Conservation (phyloP, 2,329 filamentous ascomycete genomes). For the Daldinia sp. region DNA sequence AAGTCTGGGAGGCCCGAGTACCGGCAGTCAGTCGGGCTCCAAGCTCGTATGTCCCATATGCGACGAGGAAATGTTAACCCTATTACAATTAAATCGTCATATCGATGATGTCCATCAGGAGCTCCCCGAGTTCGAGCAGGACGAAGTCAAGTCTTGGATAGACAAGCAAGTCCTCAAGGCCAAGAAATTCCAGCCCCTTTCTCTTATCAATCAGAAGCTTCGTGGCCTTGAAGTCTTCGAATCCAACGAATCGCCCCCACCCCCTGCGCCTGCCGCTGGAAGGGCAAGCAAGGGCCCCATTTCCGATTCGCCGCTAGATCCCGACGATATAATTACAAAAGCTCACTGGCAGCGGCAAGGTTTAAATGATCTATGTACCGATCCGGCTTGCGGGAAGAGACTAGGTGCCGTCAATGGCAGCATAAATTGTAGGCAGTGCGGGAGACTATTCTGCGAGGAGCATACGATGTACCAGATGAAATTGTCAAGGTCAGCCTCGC, state of each 20-base stretch:
- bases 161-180: constrained; percentile 94
- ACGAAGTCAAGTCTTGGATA: constrained; percentile 97
- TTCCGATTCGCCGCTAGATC: constrained; percentile 69
- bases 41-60: constrained; percentile 96
- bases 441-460: constrained; percentile 92
- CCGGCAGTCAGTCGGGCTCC: constrained; percentile 69
- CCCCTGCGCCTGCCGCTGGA: constrained; percentile 52
- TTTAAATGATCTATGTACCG: constrained; percentile 83
- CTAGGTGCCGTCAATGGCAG: constrained; percentile 83
- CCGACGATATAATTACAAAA: constrained; percentile 89
- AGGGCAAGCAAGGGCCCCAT: constrained; percentile 52
- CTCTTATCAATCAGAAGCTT: constrained; percentile 91
- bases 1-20: constrained; percentile 70
- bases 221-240: constrained; percentile 95
- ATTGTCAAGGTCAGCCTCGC: constrained; percentile 85
- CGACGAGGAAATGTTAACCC: constrained; percentile 95
- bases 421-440: constrained; percentile 94
- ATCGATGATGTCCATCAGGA: constrained; percentile 93
- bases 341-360: constrained; percentile 88
- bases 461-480: constrained; percentile 99
- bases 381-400: constrained; percentile 84
- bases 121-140: constrained; percentile 86
- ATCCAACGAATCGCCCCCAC: constrained; percentile 77
- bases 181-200: constrained; percentile 91
- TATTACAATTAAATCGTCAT: constrained; percentile 88